Evolutionary conservation across 371 early-diverging fungal species (phyloP).

Genomic region (Mortierella sp.): DNA sequence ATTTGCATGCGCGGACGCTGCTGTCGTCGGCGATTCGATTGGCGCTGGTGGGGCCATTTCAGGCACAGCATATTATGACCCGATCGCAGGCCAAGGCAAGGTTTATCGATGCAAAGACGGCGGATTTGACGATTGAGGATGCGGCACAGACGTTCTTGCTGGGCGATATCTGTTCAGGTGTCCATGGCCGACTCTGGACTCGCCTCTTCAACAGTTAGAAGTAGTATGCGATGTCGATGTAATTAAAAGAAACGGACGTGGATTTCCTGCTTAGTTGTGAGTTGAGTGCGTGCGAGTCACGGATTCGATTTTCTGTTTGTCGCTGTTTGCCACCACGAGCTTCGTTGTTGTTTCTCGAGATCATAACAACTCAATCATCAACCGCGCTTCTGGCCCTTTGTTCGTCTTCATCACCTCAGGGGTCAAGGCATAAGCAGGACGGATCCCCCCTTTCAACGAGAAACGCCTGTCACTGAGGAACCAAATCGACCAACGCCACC

Average conservation of each 20-base stretch:
- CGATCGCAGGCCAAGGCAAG: conserved; percentile 71
- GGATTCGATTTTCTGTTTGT: not conserved
- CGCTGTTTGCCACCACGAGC: not conserved
- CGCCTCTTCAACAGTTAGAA: conserved; percentile 86
- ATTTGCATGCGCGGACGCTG: conserved; percentile 85
- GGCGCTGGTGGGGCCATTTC: conserved; percentile 90
- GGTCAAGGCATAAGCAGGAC: no score
- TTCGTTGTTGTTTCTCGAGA: not conserved
- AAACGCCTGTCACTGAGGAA: not conserved
- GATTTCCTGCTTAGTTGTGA: not conserved
- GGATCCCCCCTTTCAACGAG: no score
- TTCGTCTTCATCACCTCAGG: no score
- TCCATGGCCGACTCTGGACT: conserved; percentile 91
- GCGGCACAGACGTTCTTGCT: conserved; percentile 81
- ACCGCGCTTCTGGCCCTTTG: not conserved
- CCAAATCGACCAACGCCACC: not conserved
- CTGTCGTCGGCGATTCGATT: conserved; percentile 93
- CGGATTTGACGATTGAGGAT: conserved; percentile 65
- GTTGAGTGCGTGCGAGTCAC: conserved; percentile 2
- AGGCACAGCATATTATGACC: conserved; percentile 83
- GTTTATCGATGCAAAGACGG: conserved; percentile 57
- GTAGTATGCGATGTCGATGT: not conserved
- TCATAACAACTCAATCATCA: not conserved
- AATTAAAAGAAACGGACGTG: not conserved
- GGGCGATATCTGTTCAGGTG: conserved; percentile 89